These are phyloP conservation scores for Kwoniella shivajii DNA, from an alignment of 1,284 basidiomycete genomes.

Conservation along the genomic window DNA sequence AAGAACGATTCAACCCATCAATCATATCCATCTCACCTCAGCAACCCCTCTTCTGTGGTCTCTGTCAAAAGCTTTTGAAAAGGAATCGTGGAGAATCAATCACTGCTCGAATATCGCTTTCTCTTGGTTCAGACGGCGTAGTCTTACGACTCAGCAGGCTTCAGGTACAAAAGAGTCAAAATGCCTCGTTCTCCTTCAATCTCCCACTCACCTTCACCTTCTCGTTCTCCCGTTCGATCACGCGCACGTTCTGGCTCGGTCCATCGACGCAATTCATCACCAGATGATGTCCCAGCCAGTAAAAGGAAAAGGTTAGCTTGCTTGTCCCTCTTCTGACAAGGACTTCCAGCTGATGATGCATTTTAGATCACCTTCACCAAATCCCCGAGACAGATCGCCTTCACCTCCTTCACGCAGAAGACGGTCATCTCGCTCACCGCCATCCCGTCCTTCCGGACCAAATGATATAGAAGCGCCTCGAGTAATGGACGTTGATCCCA, in stretches of 20 bases:
- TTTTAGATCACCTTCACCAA: constrained; percentile 46
- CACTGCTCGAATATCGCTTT: too few species aligned
- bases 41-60: too few species aligned
- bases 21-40: too few species aligned
- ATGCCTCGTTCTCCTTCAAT: constrained; percentile 35
- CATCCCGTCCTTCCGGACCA: neutral
- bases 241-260: constrained; percentile 12
- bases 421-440: constrained; percentile 40
- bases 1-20: too few species aligned
- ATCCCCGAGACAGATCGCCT: constrained; percentile 44
- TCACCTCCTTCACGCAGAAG: constrained; percentile 52
- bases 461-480: constrained; percentile 59
- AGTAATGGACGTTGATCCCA: constrained; percentile 74
- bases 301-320: constrained; percentile 52
- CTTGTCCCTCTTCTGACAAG: neutral
- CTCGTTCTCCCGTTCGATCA: constrained; percentile 13
- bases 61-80: too few species aligned
- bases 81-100: too few species aligned
- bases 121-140: too few species aligned
- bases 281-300: constrained; percentile 29
- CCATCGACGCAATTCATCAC: constrained; percentile 18
- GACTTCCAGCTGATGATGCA: neutral
- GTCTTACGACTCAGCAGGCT: too few species aligned
- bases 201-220: constrained; percentile 20
- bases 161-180: constrained; percentile 4